Percentiles rank a stretch among this genome's conserved stretches.
Conservation (phyloP, 495 filamentous ascomycete species). For the Penicillium bovifimosum region DNA sequence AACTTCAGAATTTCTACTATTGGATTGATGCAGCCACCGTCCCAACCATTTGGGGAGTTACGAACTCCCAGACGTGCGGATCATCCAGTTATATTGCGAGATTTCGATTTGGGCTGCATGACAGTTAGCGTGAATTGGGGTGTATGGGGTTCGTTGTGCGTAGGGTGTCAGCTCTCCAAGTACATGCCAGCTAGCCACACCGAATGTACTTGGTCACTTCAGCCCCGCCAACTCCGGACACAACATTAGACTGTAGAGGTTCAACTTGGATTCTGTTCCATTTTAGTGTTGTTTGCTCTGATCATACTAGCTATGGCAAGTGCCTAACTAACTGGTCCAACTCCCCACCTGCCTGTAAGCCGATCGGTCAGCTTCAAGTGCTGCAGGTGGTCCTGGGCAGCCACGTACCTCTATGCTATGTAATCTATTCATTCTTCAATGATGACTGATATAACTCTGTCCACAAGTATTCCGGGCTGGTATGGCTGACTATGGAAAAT, state of each 20-base stretch:
- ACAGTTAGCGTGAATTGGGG: neutral
- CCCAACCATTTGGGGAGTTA: neutral
- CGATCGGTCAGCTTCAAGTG: too few species aligned
- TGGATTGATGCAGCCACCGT: neutral
- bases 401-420: too few species aligned
- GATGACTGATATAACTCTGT: too few species aligned
- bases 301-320: too few species aligned
- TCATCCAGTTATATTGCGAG: neutral
- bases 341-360: too few species aligned
- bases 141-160: neutral
- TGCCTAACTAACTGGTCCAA: too few species aligned
- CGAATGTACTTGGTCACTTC: neutral
- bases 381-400: too few species aligned
- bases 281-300: neutral
- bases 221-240: neutral
- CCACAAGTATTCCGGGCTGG: too few species aligned
- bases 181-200: neutral
- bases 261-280: too few species aligned
- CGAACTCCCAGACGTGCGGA: neutral
- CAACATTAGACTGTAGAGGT: too few species aligned
- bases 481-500: too few species aligned
- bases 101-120: constrained; percentile 1
- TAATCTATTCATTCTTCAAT: too few species aligned
- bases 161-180: neutral
- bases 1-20: neutral